A percentile compares a stretch with the other conserved stretches of the same genome.
These are phyloP conservation scores for Bremia lactucae DNA, from an alignment of 352 stramenopile genomes.

Conservation along the genomic window DNA sequence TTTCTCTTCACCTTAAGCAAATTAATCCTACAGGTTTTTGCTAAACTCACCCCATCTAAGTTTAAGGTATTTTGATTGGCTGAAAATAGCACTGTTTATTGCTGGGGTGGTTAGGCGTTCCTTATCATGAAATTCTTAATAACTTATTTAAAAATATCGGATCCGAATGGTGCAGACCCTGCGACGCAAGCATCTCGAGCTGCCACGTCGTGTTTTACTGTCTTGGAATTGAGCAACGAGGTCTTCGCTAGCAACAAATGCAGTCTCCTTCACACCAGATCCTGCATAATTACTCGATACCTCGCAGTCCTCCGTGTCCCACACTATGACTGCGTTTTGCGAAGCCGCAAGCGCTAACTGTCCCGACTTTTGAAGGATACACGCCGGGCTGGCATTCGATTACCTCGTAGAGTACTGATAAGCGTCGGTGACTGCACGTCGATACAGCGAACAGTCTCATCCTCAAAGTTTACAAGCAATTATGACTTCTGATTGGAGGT, in stretches of 20 bases:
- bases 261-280: slow-evolving; percentile 45
- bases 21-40: too few species aligned
- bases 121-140: too few species aligned
- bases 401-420: slow-evolving; percentile 64
- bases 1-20: too few species aligned
- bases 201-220: slow-evolving; percentile 84
- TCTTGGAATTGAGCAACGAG: slow-evolving; percentile 77
- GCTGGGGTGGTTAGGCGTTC: too few species aligned
- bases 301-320: slow-evolving; percentile 77
- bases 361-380: slow-evolving; percentile 58
- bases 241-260: slow-evolving; percentile 46
- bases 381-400: slow-evolving; percentile 39
- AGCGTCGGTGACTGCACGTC: slow-evolving; percentile 63
- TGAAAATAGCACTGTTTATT: too few species aligned
- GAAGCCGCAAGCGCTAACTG: slow-evolving; percentile 67
- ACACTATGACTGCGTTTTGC: slow-evolving; percentile 70
- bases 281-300: slow-evolving; percentile 66
- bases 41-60: too few species aligned
- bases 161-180: too few species aligned
- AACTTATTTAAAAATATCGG: too few species aligned
- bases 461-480: slow-evolving; percentile 77
- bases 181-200: slow-evolving; percentile 55
- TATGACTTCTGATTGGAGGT: slow-evolving; percentile 54
- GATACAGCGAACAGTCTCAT: slow-evolving; percentile 67
- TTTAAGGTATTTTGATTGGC: too few species aligned